Evolutionary conservation across 1,284 basidiomycete genomes (phyloP).

Genomic region (Sphagnurus paluster): DNA sequence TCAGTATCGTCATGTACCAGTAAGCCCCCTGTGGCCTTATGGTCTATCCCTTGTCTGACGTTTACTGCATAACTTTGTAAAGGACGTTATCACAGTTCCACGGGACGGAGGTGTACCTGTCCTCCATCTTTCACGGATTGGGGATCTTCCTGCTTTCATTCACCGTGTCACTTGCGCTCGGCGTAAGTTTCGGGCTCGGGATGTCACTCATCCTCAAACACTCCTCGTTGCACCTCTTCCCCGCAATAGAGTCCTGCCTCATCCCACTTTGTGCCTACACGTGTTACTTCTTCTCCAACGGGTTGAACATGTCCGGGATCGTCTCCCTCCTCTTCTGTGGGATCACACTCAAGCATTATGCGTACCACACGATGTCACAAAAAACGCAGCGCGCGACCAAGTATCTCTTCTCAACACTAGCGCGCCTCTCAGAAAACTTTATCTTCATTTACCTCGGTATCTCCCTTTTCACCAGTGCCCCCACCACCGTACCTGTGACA

Average conservation of each 20-base stretch:
- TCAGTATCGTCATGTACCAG: conserved; percentile 99
- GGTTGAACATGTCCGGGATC: conserved; percentile 93
- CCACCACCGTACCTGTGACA: conserved; percentile 69
- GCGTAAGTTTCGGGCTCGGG: conserved; percentile 87
- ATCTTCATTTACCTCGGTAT: conserved; percentile 99
- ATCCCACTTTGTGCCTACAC: conserved; percentile 95
- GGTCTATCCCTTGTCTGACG: not conserved
- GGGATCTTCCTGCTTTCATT: conserved; percentile 98
- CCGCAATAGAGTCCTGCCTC: conserved; percentile 92
- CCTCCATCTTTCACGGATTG: conserved; percentile 91
- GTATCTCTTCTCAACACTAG: conserved; percentile 91
- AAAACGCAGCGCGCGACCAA: conserved; percentile 95
- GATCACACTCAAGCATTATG: conserved; percentile 99
- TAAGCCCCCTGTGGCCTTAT: conserved; percentile 48
- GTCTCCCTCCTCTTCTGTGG: conserved; percentile 98
- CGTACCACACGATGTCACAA: conserved; percentile 98
- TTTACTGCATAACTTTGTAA: not conserved
- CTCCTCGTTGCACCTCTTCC: conserved; percentile 84
- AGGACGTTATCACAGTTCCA: conserved; percentile 94
- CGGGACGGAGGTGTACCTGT: conserved; percentile 84
- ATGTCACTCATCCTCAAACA: conserved; percentile 96
- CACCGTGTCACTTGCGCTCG: conserved; percentile 90
- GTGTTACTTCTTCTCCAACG: conserved; percentile 98
- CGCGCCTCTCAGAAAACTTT: conserved; percentile 97
- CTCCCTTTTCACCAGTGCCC: conserved; percentile 87